Conservation (phyloP, 2,329 filamentous ascomycete genomes). For the Aspergillus candidus region DNA sequence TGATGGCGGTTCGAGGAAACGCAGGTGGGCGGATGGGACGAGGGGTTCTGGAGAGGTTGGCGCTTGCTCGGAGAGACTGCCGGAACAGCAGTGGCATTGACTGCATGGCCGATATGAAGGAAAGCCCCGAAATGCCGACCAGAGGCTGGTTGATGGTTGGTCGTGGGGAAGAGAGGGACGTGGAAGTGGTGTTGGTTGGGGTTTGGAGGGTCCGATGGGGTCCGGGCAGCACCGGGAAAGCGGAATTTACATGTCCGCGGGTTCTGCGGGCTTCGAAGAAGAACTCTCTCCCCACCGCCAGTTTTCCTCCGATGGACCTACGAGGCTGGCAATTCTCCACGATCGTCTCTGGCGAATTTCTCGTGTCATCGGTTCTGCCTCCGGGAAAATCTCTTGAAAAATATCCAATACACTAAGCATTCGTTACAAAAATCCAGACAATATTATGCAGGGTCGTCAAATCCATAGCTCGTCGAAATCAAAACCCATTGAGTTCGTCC, state of each 20-base stretch:
- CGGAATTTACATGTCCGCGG: not conserved
- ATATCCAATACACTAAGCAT: too few relatives aligned
- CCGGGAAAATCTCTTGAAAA: too few relatives aligned
- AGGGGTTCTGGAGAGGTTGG: constrained; percentile 19
- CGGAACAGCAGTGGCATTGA: constrained; percentile 35
- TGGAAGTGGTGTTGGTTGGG: constrained; percentile 4
- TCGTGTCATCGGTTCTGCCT: too few relatives aligned
- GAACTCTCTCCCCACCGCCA: too few relatives aligned
- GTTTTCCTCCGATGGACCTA: too few relatives aligned
- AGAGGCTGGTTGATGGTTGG: constrained; percentile 13
- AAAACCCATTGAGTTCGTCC: too few relatives aligned
- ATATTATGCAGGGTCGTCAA: not conserved
- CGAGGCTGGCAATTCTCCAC: too few relatives aligned
- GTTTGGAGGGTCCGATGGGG: not conserved
- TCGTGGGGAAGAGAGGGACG: constrained; percentile 6
- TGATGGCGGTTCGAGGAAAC: constrained; percentile 13
- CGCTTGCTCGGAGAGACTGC: constrained; percentile 31
- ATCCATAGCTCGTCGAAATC: too few relatives aligned
- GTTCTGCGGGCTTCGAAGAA: too few relatives aligned
- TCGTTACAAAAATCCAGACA: too few relatives aligned
- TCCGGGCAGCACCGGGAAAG: constrained; percentile 4
- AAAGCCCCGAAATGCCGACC: constrained; percentile 15
- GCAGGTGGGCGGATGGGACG: constrained; percentile 16
- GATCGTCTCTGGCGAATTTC: too few relatives aligned
- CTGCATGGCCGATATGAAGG: constrained; percentile 32